Evolutionary conservation across 2,329 filamentous ascomycete genomes (phyloP).

Genomic region (Fusarium sp.): DNA sequence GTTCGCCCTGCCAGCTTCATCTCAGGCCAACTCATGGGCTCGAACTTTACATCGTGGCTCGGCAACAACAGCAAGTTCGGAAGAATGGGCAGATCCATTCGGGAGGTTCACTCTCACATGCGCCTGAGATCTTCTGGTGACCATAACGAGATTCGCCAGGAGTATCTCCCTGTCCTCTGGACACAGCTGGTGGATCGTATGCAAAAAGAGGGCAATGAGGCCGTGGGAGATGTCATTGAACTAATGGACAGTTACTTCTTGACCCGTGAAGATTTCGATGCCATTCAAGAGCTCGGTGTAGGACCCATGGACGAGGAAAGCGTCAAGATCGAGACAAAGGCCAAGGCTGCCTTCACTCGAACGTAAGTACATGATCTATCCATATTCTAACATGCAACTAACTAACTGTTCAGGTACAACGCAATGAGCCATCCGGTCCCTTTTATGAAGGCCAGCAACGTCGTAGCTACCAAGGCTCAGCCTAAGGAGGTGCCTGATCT

Average conservation of each 20-base stretch:
- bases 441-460: conserved; percentile 92
- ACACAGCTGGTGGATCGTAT: conserved; percentile 81
- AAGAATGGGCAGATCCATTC: conserved; percentile 83
- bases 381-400: neutral
- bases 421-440: conserved; percentile 86
- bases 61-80: conserved; percentile 92
- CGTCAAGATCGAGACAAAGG: conserved; percentile 84
- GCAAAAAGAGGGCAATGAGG: conserved; percentile 83
- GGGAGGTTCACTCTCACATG: conserved; percentile 98
- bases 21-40: conserved; percentile 80
- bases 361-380: conserved; percentile 68
- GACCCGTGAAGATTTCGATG: conserved; percentile 94
- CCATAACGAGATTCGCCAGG: conserved; percentile 91
- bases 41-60: conserved; percentile 90
- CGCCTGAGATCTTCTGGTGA: conserved; percentile 90
- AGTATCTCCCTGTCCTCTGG: conserved; percentile 93
- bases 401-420: conserved; percentile 76
- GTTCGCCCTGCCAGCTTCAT: conserved; percentile 91
- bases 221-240: conserved; percentile 85
- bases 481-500: conserved; percentile 87
- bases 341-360: conserved; percentile 91
- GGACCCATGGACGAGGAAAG: conserved; percentile 83
- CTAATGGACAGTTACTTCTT: conserved; percentile 98
- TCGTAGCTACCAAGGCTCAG: conserved; percentile 78
- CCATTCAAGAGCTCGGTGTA: conserved; percentile 89